These are phyloP conservation scores for Cladosporium colombiae DNA, from an alignment of 2,329 filamentous ascomycete species.

Conservation along the genomic window DNA sequence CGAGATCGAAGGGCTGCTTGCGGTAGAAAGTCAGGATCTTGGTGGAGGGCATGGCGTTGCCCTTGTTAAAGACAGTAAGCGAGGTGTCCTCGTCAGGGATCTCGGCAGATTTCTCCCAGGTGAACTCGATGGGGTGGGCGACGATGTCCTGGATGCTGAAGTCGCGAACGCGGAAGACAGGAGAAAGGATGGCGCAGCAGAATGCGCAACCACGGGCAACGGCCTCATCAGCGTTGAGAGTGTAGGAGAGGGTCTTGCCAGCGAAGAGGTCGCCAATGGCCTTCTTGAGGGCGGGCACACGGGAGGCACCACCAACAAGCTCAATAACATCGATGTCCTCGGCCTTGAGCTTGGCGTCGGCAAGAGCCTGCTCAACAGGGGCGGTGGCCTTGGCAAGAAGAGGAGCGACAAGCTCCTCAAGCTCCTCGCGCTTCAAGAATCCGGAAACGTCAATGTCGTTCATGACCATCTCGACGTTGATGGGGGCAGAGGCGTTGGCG, in stretches of 20 bases:
- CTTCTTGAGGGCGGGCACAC: conserved; percentile 90
- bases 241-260: conserved; percentile 89
- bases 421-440: conserved; percentile 89
- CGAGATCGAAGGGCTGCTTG: conserved; percentile 94
- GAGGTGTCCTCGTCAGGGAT: conserved; percentile 98
- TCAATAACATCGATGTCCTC: conserved; percentile 94
- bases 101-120: conserved; percentile 97
- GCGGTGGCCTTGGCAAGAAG: conserved; percentile 70
- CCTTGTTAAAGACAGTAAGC: conserved; percentile 95
- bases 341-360: conserved; percentile 85
- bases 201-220: conserved; percentile 95
- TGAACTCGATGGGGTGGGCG: conserved; percentile 97
- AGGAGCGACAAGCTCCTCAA: conserved; percentile 87
- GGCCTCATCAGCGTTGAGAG: conserved; percentile 96
- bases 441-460: conserved; percentile 90
- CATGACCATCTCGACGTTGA: conserved; percentile 99
- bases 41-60: conserved; percentile 94
- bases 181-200: conserved; percentile 94
- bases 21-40: conserved; percentile 99
- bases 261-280: conserved; percentile 86
- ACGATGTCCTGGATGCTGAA: conserved; percentile 97
- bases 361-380: conserved; percentile 86
- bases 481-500: conserved; percentile 85
- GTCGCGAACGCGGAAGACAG: conserved; percentile 97
- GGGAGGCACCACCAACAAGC: conserved; percentile 90